Conservation (phyloP, 2,329 filamentous ascomycete genomes). For the Alternaria brassicae region DNA sequence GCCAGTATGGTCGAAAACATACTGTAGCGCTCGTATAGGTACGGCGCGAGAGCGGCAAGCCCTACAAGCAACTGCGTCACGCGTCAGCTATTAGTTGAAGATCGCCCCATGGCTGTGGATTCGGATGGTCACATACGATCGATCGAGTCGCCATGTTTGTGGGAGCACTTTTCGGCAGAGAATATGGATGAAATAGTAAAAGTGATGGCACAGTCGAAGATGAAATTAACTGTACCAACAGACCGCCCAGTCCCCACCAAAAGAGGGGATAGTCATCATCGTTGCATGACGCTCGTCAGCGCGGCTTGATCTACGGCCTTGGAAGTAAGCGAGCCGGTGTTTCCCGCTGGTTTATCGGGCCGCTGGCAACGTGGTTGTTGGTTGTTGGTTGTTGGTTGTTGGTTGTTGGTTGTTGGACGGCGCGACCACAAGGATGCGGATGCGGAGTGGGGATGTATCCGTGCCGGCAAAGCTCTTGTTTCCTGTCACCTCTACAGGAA, state of each 20-base stretch:
- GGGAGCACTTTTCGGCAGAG: neutral
- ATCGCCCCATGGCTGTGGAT: neutral
- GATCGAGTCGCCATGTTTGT: constrained; percentile 3
- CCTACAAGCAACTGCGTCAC: constrained; percentile 18
- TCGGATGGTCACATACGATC: constrained; percentile 1
- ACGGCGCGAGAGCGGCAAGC: constrained; percentile 29
- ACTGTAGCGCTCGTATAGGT: constrained; percentile 38
- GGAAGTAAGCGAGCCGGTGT: neutral
- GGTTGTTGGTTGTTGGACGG: neutral
- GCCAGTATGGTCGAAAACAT: constrained; percentile 23
- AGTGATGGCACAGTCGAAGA: neutral
- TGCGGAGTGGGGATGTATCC: neutral
- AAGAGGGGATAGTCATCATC: neutral
- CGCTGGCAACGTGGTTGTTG: neutral
- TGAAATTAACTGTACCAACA: neutral
- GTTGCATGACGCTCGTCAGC: neutral
- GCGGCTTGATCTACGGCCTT: neutral
- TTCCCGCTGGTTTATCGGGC: neutral
- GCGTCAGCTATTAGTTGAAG: neutral
- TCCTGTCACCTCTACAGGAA: neutral
- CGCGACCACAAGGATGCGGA: neutral
- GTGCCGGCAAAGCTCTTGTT: neutral
- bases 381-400: neutral
- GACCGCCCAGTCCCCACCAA: neutral
- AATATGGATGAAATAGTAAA: neutral